Evolutionary conservation across 2,329 filamentous ascomycete species (phyloP).

Genomic region (Penicillium sp.): DNA sequence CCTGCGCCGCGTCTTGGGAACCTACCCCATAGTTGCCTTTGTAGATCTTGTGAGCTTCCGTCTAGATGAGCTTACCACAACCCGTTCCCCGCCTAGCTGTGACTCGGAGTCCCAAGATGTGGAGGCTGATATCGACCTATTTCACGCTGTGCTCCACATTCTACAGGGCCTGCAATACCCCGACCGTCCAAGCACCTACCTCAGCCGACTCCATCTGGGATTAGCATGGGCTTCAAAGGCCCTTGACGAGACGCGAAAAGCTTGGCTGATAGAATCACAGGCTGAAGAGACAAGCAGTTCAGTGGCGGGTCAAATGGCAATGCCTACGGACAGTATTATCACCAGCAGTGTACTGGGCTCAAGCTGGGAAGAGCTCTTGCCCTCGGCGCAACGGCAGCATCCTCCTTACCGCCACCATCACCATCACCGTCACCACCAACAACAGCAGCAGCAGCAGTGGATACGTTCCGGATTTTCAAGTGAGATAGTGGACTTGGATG

Average conservation of each 20-base stretch:
- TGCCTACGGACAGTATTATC: background rate
- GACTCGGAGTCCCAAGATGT: background rate
- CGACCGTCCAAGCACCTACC: background rate
- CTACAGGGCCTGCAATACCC: background rate
- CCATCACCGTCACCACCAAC: too few species aligned
- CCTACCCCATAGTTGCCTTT: constrained; percentile 3
- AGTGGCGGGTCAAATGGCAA: background rate
- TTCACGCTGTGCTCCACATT: background rate
- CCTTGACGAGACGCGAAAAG: background rate
- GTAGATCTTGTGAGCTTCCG: background rate
- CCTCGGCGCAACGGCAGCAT: background rate
- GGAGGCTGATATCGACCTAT: background rate
- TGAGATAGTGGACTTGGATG: background rate
- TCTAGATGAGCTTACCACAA: background rate
- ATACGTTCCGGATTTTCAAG: background rate
- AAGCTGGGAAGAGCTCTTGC: background rate
- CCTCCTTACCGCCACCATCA: too few species aligned
- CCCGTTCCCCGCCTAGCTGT: background rate
- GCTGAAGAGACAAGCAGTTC: background rate
- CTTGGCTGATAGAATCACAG: background rate
- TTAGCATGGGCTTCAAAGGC: background rate
- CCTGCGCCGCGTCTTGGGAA: constrained; percentile 1
- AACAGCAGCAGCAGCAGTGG: background rate
- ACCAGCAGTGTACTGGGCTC: background rate
- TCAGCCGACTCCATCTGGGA: background rate